Evolutionary conservation across 768 basidiomycete species (phyloP), one percentile per base, ranked within the genome.

Genomic region (Suillus alpinus): DNA sequence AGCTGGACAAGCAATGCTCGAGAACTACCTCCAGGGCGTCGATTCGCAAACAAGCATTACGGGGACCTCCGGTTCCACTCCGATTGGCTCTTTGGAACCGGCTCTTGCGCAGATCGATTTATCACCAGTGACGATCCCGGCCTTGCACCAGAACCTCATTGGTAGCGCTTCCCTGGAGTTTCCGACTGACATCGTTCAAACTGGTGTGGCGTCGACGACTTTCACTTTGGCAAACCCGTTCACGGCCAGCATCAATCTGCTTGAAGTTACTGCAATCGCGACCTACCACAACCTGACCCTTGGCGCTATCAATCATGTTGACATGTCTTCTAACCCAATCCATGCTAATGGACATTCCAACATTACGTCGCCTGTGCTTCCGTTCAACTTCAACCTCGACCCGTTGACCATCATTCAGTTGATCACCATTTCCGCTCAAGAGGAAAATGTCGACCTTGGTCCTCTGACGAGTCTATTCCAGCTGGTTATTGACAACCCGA

Each of bases 21-120:
- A 88, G 71, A 86, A 87, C 68, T 91, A 84, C 67, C 70, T 91
- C n/a, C 84, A 88, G 72, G 89, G 87, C 18, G 64, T 84, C 34
- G 74, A 83, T 61, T 81, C 82, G 7, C 74, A 77, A 49, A 85
- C 84, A 1, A 76, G 77, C 5, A 89, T 91, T 57, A 65, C 74
- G 7, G 89, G 89, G 5, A 77, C 80, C 13, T 77, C 75, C 1
- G 76, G 66, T 41, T 84, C 88, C 4, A 91, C 88, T 0, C 73
- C 77, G 0, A 84, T 91, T 16, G 76, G 76, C 41, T 89, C 89
- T 1, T 73, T 91, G 40, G 79, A 87, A 66, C 69, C 73, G 13
- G 88, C 87, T 0, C 75, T 91, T 52, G 83, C 86, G 6, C 73
- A 84, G 60, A 85, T 91, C 62, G 78, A 73, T 32, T 72, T 91